Percentiles rank a stretch among this genome's conserved stretches.
Evolutionary conservation across 805 yeast species (phyloP).

Genomic region (Starmerella floris): DNA sequence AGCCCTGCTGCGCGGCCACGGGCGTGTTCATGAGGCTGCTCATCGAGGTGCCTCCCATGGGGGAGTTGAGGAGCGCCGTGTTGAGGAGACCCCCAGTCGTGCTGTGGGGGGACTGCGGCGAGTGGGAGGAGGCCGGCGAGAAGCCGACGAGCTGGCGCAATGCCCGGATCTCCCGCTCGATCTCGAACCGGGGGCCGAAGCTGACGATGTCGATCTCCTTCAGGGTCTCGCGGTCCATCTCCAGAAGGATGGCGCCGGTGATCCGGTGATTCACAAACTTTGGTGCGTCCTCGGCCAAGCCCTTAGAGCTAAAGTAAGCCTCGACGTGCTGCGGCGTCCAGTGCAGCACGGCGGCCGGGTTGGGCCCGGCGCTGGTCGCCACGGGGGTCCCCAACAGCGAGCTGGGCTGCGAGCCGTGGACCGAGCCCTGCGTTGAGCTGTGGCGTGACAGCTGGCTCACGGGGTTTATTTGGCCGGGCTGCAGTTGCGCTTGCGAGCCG

Average conservation of each 20-base stretch:
- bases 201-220: slow-evolving; percentile 86
- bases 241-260: slow-evolving; percentile 72
- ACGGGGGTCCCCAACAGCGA: no score
- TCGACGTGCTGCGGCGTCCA: slow-evolving; percentile 89
- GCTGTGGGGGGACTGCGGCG: slow-evolving; percentile 1
- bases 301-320: slow-evolving; percentile 55
- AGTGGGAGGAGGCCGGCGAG: slow-evolving; percentile 7
- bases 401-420: no score
- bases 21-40: neutral
- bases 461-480: no score
- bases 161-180: slow-evolving; percentile 72
- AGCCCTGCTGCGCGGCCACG: no score
- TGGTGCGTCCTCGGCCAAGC: slow-evolving; percentile 64
- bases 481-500: neutral
- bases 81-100: neutral
- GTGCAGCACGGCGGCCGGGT: slow-evolving; percentile 22
- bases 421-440: neutral
- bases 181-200: slow-evolving; percentile 90
- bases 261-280: slow-evolving; percentile 79
- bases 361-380: no score
- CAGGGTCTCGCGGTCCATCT: slow-evolving; percentile 69
- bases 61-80: neutral
- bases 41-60: neutral
- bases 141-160: slow-evolving; percentile 8
- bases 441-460: no score